Percentiles rank a stretch among this genome's conserved stretches.
These are phyloP conservation scores for Bruguiera sexangula DNA, from an alignment of 345 rosid genomes.

Conservation along the genomic window DNA sequence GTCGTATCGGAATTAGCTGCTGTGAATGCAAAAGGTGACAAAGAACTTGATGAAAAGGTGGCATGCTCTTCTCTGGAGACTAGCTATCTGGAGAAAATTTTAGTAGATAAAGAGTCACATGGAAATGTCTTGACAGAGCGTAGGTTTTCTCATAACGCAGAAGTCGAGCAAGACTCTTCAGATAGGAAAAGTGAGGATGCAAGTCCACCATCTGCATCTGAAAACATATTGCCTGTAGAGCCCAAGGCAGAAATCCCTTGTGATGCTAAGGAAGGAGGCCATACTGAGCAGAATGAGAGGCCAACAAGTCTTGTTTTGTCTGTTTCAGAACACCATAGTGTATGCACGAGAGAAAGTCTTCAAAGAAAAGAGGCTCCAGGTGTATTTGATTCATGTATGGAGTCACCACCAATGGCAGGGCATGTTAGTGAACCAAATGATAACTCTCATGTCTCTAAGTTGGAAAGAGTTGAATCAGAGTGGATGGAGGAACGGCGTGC, in stretches of 20 bases:
- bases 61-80: not conserved
- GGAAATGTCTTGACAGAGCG: not conserved
- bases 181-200: not conserved
- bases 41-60: not conserved
- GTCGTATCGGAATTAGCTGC: not conserved
- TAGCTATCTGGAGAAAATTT: not conserved
- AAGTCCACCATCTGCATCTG: not conserved
- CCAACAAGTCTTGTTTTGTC: conserved; percentile 15
- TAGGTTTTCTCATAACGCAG: not conserved
- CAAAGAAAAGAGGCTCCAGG: conserved; percentile 2
- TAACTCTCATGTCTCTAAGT: conserved; percentile 26
- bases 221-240: conserved; percentile 21
- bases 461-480: conserved; percentile 38
- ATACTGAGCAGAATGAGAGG: not conserved
- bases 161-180: not conserved
- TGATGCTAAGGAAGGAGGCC: not conserved
- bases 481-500: conserved; percentile 32
- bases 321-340: conserved; percentile 26
- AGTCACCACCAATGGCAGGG: not conserved
- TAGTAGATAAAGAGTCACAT: not conserved
- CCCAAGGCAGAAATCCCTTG: conserved; percentile 27
- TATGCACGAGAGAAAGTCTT: conserved; percentile 24
- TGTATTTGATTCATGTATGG: not conserved
- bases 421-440: not conserved
- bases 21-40: not conserved